These are phyloP conservation scores for Nannizziopsis arthrosporioides DNA, from an alignment of 2,329 filamentous ascomycete species.

Conservation along the genomic window DNA sequence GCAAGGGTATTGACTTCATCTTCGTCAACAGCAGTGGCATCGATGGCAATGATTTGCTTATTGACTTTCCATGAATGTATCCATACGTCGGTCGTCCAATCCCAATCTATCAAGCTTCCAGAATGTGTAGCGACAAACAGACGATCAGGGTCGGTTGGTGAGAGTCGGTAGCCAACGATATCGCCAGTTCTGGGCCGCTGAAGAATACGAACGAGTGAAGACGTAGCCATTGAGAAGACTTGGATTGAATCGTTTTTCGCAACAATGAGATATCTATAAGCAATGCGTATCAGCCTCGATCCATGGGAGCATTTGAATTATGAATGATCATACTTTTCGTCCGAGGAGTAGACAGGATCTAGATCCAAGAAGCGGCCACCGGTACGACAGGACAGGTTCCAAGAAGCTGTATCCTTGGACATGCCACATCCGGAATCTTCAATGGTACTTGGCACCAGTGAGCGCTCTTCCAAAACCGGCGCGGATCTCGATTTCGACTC, in stretches of 20 bases:
- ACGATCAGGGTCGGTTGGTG: conserved; percentile 39
- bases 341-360: conserved; percentile 47
- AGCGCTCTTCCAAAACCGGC: background rate
- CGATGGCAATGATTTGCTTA: conserved; percentile 25
- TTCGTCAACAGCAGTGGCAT: conserved; percentile 15
- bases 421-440: background rate
- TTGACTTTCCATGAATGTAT: conserved; percentile 35
- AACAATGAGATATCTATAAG: conserved; percentile 57
- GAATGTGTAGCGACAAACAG: conserved; percentile 43
- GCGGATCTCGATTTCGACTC: background rate
- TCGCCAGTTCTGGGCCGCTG: conserved; percentile 39
- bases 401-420: background rate
- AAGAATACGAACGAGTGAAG: conserved; percentile 65
- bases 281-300: background rate
- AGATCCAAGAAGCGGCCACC: conserved; percentile 46
- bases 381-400: conserved; percentile 9
- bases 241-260: conserved; percentile 64
- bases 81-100: conserved; percentile 43
- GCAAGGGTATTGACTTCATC: conserved; percentile 23
- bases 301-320: no score
- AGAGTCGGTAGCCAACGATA: conserved; percentile 44
- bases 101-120: conserved; percentile 45
- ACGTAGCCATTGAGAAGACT: conserved; percentile 70
- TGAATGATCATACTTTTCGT: conserved; percentile 39
- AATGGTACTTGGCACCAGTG: background rate